Evolutionary conservation across 1,284 basidiomycete species (phyloP).

Genomic region (Puccinia sorghi): DNA sequence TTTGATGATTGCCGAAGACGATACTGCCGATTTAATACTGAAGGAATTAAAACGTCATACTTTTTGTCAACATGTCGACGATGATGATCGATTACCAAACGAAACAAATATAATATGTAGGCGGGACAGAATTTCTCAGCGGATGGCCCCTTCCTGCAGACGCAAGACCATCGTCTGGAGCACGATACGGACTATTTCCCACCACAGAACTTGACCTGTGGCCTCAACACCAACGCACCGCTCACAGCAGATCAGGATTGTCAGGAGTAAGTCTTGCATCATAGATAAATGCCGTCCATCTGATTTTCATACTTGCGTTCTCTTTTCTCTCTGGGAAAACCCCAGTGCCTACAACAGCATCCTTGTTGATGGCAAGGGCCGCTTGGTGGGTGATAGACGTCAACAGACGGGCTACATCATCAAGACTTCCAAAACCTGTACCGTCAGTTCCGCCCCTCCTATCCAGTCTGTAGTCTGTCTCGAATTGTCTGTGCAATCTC

Average conservation of each 20-base stretch:
- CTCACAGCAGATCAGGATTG: background rate
- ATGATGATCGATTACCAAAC: no score
- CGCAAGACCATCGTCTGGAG: background rate
- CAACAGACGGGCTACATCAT: background rate
- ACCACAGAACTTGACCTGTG: background rate
- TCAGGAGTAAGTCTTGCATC: background rate
- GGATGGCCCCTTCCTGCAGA: background rate
- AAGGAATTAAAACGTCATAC: no score
- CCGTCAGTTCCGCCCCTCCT: background rate
- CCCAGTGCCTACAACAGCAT: conserved; percentile 1
- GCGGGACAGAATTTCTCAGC: background rate
- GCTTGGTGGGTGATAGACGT: background rate
- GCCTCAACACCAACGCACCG: background rate
- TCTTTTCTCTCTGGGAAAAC: no score
- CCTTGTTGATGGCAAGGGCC: background rate
- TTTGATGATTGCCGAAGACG: no score
- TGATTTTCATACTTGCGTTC: background rate
- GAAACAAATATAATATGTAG: no score
- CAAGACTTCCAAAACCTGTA: conserved; percentile 6
- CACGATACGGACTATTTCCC: background rate
- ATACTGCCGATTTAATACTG: no score
- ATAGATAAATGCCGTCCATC: background rate
- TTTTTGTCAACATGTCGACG: no score
- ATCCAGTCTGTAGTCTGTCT: background rate
- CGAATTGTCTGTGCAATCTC: background rate